phyloP scores from a whole-genome alignment of 169 alveolate genomes.

The Theileria sp. region DNA sequence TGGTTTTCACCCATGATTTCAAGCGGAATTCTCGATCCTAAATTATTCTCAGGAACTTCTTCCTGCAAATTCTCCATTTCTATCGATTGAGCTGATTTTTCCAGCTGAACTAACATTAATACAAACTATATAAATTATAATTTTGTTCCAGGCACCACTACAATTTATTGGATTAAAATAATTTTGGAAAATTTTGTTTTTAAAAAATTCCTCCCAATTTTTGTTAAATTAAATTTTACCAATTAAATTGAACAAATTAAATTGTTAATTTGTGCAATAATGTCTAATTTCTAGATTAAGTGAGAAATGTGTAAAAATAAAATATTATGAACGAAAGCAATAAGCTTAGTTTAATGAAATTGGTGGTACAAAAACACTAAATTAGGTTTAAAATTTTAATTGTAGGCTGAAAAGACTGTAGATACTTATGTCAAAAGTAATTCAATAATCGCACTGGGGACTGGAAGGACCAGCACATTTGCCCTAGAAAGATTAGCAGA shows the following conservation, averaged over 20 bases:
- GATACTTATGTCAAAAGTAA: constrained; percentile 73
- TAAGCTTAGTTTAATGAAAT: constrained; percentile 42
- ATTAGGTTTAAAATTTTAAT: neutral
- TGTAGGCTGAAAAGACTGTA: constrained; percentile 78
- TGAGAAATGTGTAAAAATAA: neutral
- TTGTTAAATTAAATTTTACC: neutral
- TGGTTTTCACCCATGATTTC: constrained; percentile 39
- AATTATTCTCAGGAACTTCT: neutral
- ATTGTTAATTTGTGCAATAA: neutral
- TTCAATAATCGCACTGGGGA: constrained; percentile 81
- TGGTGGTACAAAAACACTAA: constrained; percentile 32
- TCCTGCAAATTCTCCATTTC: neutral
- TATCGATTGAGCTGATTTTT: neutral
- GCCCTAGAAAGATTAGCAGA: constrained; percentile 79
- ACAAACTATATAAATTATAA: neutral
- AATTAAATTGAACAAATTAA: neutral
- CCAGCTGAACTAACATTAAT: neutral
- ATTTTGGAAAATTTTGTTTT: neutral
- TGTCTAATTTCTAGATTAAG: neutral
- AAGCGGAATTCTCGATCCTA: neutral
- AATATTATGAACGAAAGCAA: constrained; percentile 7
- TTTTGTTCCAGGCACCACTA: neutral
- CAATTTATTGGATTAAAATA: neutral
- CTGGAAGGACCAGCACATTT: constrained; percentile 79
- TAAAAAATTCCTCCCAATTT: neutral